A percentile compares a stretch with the other conserved stretches of the same genome.
Evolutionary conservation across 2,329 filamentous ascomycete genomes (phyloP).

Genomic region (Fusarium euwallaceae): DNA sequence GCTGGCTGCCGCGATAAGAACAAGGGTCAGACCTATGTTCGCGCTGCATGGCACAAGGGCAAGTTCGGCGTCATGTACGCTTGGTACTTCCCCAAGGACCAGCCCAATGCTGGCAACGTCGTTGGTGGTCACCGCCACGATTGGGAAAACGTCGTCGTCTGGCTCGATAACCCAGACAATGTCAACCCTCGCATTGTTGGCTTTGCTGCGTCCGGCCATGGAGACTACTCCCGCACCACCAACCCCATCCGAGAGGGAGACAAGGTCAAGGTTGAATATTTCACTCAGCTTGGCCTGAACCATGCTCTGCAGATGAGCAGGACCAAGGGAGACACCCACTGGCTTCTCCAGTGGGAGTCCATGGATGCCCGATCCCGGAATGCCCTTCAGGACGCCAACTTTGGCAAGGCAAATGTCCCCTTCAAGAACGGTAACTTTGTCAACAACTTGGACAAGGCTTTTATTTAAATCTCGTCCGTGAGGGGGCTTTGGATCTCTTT

Average conservation of each 20-base stretch:
- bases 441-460: not conserved
- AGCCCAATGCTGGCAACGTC: not conserved
- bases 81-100: not conserved
- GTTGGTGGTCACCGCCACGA: not conserved
- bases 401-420: not conserved
- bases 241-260: not conserved
- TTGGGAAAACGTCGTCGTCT: not conserved
- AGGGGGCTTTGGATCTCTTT: not conserved
- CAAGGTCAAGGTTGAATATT: not conserved
- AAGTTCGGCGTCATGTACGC: not conserved
- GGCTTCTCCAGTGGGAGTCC: not conserved
- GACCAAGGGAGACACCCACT: not conserved
- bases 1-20: not conserved
- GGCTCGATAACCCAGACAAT: not conserved
- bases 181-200: not conserved
- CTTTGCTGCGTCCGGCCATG: not conserved
- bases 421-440: not conserved
- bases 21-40: not conserved
- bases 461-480: not conserved
- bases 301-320: not conserved
- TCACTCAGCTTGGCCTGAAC: not conserved
- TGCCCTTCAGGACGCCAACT: not conserved
- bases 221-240: not conserved
- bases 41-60: not conserved
- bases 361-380: not conserved